Base-by-base conservation (phyloP, 495 filamentous ascomycete species). In the Massariosphaeria phaeospora region DNA sequence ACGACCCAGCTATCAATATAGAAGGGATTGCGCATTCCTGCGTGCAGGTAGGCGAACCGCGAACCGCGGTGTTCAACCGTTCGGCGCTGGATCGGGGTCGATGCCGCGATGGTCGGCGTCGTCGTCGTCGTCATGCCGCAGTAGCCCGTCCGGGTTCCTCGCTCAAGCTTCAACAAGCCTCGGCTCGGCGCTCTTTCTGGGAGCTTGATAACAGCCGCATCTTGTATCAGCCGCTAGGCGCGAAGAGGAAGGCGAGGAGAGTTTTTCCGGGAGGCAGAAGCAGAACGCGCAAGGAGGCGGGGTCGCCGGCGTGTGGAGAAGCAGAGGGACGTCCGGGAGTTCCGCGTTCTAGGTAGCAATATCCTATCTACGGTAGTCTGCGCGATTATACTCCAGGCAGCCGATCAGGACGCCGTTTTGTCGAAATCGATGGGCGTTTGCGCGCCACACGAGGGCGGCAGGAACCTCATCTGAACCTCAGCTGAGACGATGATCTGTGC, bases 131-230 rank as follows among this genome's bases (percentile, higher is more conserved):
- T 13, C 13, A 45, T n/a, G 41, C 41, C 29, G 26, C 13, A 31
- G 24, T 46, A 10, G 36, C 20, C 17, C 7, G 20, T 10, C 36
- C 20, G 10, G 36, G n/a, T n/a, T n/a, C n/a, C n/a, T n/a, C 34
- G 13, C 4, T 12, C 34, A 40, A 33, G 38, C 18, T 40, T n/a
- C n/a, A n/a, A 27, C 34, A 46, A 55, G 52, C 52, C 52, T 47
- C 52, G 52, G 52, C 21, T 47, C n/a, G n/a, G 41, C 31, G 24
- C 11, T 46, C 20, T 42, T 55, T 55, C 29, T 46, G 21, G 31
- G 15, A 15, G 52, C 52, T 55, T 55, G 52, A 42, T 35, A 31
- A 15, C 17, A 24, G 34, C 9, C 20, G 20, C 6, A 7, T 27
- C 13, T 26, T 35, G 44, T 6, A 34, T 13, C 4, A 24, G 34